Conservation (phyloP, 2,329 filamentous ascomycete species). For the Xylaria sp. region DNA sequence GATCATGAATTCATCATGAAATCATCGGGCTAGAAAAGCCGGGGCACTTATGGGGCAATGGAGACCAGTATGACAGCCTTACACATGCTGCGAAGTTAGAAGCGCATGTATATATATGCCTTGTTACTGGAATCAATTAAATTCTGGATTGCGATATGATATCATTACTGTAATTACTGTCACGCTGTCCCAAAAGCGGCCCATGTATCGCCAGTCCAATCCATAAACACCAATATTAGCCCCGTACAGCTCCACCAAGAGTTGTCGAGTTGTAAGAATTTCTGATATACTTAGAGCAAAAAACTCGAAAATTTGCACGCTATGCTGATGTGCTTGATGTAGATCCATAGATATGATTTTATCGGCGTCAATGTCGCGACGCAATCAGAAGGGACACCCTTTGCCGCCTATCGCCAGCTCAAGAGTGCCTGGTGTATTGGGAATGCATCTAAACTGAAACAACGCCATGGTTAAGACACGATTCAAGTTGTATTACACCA, state of each 20-base stretch:
- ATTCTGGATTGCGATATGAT: conserved; percentile 1
- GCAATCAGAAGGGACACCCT: too few species aligned
- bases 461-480: not conserved
- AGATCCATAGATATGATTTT: too few species aligned
- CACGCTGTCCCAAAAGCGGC: not conserved
- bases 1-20: conserved; percentile 36
- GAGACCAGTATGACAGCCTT: conserved; percentile 13
- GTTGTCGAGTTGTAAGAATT: not conserved
- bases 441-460: not conserved
- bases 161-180: not conserved
- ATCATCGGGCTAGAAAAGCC: conserved; percentile 33
- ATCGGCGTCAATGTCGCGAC: too few species aligned
- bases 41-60: not conserved
- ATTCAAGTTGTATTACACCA: not conserved
- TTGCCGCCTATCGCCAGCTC: not conserved
- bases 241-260: not conserved
- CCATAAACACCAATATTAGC: too few species aligned
- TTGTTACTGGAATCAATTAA: not conserved
- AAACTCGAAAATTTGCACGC: too few species aligned
- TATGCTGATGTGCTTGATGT: too few species aligned
- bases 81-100: not conserved
- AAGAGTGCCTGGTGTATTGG: not conserved
- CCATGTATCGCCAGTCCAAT: too few species aligned
- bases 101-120: not conserved
- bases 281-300: not conserved